Evolutionary conservation across 371 early-diverging fungal species (phyloP), one percentile per base, ranked within the genome.

Genomic region (Zychaea mexicana): DNA sequence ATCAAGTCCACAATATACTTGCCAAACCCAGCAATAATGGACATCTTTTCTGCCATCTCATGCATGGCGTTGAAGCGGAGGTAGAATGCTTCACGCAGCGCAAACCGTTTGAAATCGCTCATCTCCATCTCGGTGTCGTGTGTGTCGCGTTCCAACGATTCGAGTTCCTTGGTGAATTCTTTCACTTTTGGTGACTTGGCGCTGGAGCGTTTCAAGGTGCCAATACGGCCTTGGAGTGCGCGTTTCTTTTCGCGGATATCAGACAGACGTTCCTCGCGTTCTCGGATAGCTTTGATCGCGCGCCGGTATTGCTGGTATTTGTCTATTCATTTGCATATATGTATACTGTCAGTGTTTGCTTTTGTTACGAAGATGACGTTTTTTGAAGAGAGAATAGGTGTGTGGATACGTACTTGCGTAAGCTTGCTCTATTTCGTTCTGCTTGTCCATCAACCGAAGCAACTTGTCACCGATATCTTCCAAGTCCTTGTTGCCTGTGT

Each of bases 41-140:
- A 69, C 3, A 69, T 62, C 61, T 82, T 82, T 55, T 79, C 74
- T 2, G 79, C 79, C 67, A 72, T 75, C 31, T 79, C 82, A 38
- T 66, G 64, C 72, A 79, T 65, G 4, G 82, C 79, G 62, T 82
- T 82, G 47, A 82, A 77, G n/a, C 79, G 72, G 39, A 79, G 49
- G 55, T 82, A 82, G 54, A 82, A 79, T 1, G 82, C 82, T 57
- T 82, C 82, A 21, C 74, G 76, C 2, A 82, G 33, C 1, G 82
- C 82, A 66, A 79, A 79, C 33, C 82, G 74, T 57, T 82, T 82
- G 28, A 77, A 82, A 52, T 82, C 78, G 2, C 79, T 74, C 59
- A 82, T 62, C 52, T 79, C 82, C 67, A 73, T 64, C 46, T 82
- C 82, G 19, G 63, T 73, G 30, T 75, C 76, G 30, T 67, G 74